A percentile compares a stretch with the other conserved stretches of the same genome.
These are phyloP conservation scores for Thraustochytrium sp. DNA, from an alignment of 352 stramenopile species.

Conservation along the genomic window DNA sequence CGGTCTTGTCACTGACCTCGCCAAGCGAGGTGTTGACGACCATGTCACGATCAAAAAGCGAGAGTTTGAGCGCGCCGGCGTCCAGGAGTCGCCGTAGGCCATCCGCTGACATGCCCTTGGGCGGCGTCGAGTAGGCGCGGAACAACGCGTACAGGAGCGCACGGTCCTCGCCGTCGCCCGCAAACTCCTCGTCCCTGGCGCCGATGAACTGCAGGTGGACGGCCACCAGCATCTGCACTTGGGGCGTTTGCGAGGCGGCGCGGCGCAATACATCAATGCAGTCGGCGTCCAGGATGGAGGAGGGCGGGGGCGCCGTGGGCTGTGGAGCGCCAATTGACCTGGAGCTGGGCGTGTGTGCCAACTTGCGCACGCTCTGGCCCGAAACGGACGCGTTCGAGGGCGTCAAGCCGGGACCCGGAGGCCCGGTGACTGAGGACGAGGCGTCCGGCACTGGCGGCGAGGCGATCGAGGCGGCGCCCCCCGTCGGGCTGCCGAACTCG, in stretches of 20 bases:
- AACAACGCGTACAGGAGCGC: background rate
- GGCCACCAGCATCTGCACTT: background rate
- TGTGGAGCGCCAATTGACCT: background rate
- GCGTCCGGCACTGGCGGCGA: background rate
- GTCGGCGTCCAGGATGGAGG: background rate
- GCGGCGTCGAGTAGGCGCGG: background rate
- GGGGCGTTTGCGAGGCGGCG: background rate
- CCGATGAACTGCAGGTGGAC: background rate
- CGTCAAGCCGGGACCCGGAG: no score
- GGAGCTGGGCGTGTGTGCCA: background rate
- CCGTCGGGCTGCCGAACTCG: no score
- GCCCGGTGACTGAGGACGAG: no score
- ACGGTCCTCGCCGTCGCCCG: background rate
- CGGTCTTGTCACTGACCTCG: background rate
- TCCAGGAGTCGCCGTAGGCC: background rate
- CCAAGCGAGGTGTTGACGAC: background rate
- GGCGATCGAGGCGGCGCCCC: no score
- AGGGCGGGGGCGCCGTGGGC: background rate
- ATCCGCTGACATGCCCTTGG: background rate
- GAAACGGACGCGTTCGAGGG: background rate
- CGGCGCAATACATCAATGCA: background rate
- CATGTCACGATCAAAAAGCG: background rate
- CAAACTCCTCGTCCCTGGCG: background rate
- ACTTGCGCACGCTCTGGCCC: background rate
- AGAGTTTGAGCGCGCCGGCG: background rate